Evolutionary conservation across 106 monocot species (phyloP), one percentile per base, ranked within the genome.

Genomic region (Acanthochlamys bracteata): DNA sequence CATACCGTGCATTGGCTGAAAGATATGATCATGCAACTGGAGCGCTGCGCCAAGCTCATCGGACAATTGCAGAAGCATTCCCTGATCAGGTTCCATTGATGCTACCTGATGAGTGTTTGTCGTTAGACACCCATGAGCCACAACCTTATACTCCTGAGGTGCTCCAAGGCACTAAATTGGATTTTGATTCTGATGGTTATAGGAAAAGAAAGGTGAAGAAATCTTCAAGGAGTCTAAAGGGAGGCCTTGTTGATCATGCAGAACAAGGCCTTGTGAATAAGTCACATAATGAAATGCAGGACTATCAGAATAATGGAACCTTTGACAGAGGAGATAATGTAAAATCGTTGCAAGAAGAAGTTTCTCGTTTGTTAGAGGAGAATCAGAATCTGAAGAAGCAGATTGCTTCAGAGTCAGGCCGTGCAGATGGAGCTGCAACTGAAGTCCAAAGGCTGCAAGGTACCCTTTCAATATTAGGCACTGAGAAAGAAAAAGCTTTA

Each of bases 21-120:
- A 83, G 92, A 82, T 92, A 99, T 60, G 92, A 92, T 66, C 88
- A 81, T 64, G 92, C 89, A 25, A 92, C 98, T 13, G 85, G 91
- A 6, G 98, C 88, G 26, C 88, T 99, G 71, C 80, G 85, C 19
- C 84, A 85, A 57, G 98, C 98, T 53, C 91, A 92, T 59, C 78
- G 72, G 41, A 86, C 88, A 39, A 88, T 98, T 65, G 45, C 91
- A 42, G 91, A 81, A 71, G 91, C 78, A 55, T 88, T 88, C 61
- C 96, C 96, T 16, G 79, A 95, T 60, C 86, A 95, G 64, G 67
- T 90, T 20, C 84, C 84, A 23, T 73, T 85, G 20, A 60, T 69
- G n/a, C 61, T 81, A 6, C 33, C 76, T 22, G 98, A 99, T 66
- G 98, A 86, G n/a, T 64, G 0, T 39, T 65, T 68, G 71, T 75